Percentiles rank a stretch among this genome's conserved stretches.
These are phyloP conservation scores for Boletus vermiculosoides DNA, from an alignment of 768 basidiomycete genomes.

Conservation along the genomic window DNA sequence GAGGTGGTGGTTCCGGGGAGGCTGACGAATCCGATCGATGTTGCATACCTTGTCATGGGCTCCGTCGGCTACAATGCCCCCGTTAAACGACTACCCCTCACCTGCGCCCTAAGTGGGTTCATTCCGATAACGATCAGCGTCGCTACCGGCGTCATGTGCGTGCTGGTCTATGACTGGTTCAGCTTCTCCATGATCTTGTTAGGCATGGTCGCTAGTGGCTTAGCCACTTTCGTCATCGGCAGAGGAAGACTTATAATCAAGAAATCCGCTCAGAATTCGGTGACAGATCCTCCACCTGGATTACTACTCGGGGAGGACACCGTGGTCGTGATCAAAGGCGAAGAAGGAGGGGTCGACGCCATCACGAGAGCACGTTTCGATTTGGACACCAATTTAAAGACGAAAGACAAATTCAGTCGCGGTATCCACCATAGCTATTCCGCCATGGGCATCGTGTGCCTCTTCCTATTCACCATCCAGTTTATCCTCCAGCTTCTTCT, in stretches of 20 bases:
- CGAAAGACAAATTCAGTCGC: background rate
- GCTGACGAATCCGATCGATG: constrained; percentile 15
- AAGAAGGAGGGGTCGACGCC: constrained; percentile 22
- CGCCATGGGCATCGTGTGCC: constrained; percentile 16
- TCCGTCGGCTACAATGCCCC: constrained; percentile 5
- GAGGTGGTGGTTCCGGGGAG: constrained; percentile 20
- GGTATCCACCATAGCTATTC: constrained; percentile 6
- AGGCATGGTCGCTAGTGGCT: constrained; percentile 29
- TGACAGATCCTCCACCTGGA: constrained; percentile 21
- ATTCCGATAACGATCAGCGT: constrained; percentile 27
- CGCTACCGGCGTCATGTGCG: constrained; percentile 22
- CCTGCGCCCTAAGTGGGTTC: constrained; percentile 6
- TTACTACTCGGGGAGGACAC: constrained; percentile 19
- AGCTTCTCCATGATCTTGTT: constrained; percentile 32
- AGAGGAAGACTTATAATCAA: constrained; percentile 23
- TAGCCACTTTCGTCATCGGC: constrained; percentile 28
- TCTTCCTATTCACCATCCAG: constrained; percentile 28
- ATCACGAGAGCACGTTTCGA: constrained; percentile 29
- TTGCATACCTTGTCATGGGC: constrained; percentile 16
- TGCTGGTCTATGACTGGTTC: constrained; percentile 29
- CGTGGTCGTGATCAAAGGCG: constrained; percentile 27
- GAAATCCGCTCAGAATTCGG: constrained; percentile 15
- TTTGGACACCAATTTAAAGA: constrained; percentile 10
- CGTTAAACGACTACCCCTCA: constrained; percentile 5
- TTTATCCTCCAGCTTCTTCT: constrained; percentile 34